Conservation (phyloP, 805 yeast genomes). For the Suhomyces sp. region DNA sequence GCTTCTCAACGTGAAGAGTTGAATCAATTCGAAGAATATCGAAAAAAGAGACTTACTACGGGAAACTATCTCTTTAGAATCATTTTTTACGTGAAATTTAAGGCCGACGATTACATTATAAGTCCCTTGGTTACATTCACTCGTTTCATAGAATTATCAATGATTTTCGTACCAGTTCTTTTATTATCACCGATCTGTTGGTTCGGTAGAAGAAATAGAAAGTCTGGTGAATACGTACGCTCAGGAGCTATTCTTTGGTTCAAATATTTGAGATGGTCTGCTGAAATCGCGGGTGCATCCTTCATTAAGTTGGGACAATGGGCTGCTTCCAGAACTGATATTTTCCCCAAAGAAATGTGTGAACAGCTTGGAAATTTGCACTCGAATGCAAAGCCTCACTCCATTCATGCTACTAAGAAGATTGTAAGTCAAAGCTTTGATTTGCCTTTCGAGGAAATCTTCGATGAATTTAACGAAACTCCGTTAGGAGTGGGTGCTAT, state of each 20-base stretch:
- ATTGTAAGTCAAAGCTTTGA: constrained; percentile 63
- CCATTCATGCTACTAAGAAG: constrained; percentile 56
- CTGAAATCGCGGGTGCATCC: constrained; percentile 90
- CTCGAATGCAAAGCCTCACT: constrained; percentile 78
- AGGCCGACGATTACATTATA: constrained; percentile 51
- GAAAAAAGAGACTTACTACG: constrained; percentile 24
- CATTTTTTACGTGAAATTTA: constrained; percentile 42
- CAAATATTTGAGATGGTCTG: constrained; percentile 55
- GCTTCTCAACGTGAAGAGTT: constrained; percentile 59
- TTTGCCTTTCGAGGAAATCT: constrained; percentile 65
- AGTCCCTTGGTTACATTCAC: constrained; percentile 71
- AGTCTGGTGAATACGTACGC: constrained; percentile 29
- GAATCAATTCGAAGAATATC: constrained; percentile 32
- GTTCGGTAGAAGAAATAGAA: constrained; percentile 48
- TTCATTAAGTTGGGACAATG: constrained; percentile 94
- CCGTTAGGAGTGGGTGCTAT: constrained; percentile 98
- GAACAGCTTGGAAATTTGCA: constrained; percentile 74
- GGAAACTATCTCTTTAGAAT: constrained; percentile 28
- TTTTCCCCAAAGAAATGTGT: constrained; percentile 79
- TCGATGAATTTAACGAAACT: constrained; percentile 68
- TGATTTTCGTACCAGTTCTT: constrained; percentile 69
- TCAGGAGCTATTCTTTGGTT: constrained; percentile 75
- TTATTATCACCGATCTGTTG: constrained; percentile 62
- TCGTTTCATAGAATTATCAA: constrained; percentile 67
- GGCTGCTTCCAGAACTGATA: constrained; percentile 97